Evolutionary conservation across 805 yeast species (phyloP).

Genomic region (Metschnikowia arizonensis): DNA sequence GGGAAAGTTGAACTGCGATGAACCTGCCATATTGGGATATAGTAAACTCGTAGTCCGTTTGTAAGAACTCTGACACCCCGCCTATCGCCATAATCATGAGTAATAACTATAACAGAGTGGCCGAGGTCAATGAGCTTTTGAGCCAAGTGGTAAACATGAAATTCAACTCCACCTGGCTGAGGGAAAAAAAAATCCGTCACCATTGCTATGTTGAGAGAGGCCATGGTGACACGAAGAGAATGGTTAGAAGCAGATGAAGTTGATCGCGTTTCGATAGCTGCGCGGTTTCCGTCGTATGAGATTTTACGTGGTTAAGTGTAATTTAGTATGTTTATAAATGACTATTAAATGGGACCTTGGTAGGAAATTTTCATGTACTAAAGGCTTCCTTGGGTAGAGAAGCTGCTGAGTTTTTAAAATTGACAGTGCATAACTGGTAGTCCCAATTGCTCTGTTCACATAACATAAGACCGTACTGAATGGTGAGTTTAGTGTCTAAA

Average conservation of each 20-base stretch:
- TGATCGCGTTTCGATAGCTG: background rate
- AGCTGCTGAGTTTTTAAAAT: constrained; percentile 65
- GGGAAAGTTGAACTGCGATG: constrained; percentile 85
- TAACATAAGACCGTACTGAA: constrained; percentile 77
- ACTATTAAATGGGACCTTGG: background rate
- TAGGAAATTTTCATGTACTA: background rate
- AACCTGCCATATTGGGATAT: constrained; percentile 77
- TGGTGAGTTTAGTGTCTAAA: constrained; percentile 67
- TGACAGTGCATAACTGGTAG: constrained; percentile 59
- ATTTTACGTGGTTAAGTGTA: background rate
- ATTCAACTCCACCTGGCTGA: constrained; percentile 97
- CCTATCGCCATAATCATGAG: constrained; percentile 84
- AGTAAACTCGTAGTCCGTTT: constrained; percentile 89
- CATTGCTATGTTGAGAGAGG: constrained; percentile 51
- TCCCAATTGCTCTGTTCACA: constrained; percentile 89
- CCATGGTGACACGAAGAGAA: background rate
- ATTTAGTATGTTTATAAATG: background rate
- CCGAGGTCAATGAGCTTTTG: constrained; percentile 77
- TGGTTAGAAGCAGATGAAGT: background rate
- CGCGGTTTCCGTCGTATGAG: background rate
- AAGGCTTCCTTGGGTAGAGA: constrained; percentile 44
- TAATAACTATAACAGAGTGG: constrained; percentile 79
- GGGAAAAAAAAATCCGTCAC: constrained; percentile 97
- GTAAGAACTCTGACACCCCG: constrained; percentile 79
- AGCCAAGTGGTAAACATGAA: constrained; percentile 88